phyloP scores from a whole-genome alignment of 371 early-diverging fungal species.

The Apophysomyces ossiformis region DNA sequence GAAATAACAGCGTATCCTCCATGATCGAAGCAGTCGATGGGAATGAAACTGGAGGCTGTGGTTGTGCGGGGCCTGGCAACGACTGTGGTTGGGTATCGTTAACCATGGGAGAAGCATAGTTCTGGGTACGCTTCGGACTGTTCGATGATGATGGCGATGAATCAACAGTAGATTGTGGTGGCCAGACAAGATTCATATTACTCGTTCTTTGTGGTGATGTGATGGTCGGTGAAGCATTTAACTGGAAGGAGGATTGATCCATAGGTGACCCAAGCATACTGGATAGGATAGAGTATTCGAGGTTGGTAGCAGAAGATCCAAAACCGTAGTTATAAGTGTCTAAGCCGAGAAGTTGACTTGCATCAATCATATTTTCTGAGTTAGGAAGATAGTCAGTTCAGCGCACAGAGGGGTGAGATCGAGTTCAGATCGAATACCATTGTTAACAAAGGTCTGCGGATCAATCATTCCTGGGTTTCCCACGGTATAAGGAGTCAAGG shows the following conservation, averaged over 20 bases:
- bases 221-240: constrained; percentile 19
- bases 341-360: constrained; percentile 31
- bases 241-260: constrained; percentile 17
- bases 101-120: constrained; percentile 10
- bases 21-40: constrained; percentile 1
- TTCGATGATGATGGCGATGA: constrained; percentile 8
- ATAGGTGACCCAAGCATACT: constrained; percentile 71
- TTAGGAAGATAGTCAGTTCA: background rate
- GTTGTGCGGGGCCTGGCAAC: background rate
- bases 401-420: too few species aligned
- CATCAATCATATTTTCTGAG: constrained; percentile 19
- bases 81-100: constrained; percentile 9
- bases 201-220: constrained; percentile 2
- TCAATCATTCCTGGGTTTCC: background rate
- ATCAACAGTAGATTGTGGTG: constrained; percentile 2
- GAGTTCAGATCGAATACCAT: constrained; percentile 1
- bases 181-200: constrained; percentile 1
- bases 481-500: constrained; percentile 10
- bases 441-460: constrained; percentile 14
- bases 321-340: constrained; percentile 61
- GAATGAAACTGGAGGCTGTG: background rate
- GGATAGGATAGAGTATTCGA: constrained; percentile 87
- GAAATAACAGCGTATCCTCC: constrained; percentile 7
- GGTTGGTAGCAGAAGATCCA: constrained; percentile 83
- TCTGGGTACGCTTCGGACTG: constrained; percentile 2